Conservation (phyloP, 257 asterid genomes). For the Nicotiana tabacum region DNA sequence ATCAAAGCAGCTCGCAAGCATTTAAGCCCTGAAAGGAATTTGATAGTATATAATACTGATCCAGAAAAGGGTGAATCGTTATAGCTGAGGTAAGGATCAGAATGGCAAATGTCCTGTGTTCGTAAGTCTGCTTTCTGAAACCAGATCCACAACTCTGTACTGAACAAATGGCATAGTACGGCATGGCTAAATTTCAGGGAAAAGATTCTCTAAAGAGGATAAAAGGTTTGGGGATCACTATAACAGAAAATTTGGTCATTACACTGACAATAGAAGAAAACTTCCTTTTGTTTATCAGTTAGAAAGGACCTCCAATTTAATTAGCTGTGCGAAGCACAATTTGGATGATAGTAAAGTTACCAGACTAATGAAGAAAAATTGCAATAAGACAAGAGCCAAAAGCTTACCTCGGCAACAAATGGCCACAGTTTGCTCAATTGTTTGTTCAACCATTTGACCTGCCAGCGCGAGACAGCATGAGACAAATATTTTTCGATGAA, state of each 20-base stretch:
- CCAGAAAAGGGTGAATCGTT: too few relatives aligned
- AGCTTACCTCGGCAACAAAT: slow-evolving; percentile 91
- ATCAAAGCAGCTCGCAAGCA: background rate
- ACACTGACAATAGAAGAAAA: background rate
- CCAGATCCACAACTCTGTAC: background rate
- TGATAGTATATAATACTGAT: too few relatives aligned
- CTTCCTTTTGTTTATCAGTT: background rate
- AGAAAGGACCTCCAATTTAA: background rate
- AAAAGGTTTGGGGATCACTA: background rate
- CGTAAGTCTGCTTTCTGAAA: background rate
- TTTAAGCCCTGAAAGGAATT: background rate
- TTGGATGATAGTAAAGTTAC: background rate
- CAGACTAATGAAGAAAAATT: background rate
- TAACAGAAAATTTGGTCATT: background rate
- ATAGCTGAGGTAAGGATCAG: too few relatives aligned
- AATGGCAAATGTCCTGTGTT: too few relatives aligned
- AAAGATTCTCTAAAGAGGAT: background rate
- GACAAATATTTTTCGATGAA: background rate
- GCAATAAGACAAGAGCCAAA: slow-evolving; percentile 1
- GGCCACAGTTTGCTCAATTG: slow-evolving; percentile 93
- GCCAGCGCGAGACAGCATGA: slow-evolving; percentile 19
- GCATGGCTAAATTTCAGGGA: background rate
- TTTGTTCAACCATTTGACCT: slow-evolving; percentile 98
- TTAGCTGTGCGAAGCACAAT: background rate
- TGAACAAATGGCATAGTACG: background rate